Evolutionary conservation across 2,329 filamentous ascomycete species (phyloP), one percentile per base, ranked within the genome.

Genomic region (Mycosphaerelloides madeirae): DNA sequence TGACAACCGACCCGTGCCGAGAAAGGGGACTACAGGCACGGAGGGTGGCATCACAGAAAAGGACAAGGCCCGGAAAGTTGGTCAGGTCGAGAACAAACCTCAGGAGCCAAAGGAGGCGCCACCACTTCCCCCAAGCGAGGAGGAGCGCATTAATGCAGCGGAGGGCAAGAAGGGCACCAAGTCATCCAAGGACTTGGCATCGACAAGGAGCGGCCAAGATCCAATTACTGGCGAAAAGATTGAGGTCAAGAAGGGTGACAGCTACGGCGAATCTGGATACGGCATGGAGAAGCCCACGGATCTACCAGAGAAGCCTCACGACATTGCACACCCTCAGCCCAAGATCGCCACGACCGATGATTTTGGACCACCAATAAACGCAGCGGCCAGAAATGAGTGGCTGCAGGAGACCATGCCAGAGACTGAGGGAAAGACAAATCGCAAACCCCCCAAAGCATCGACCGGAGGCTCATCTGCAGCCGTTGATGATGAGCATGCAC

Each of bases 1-100:
- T 65, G 86, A 84, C 52, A 78, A 85, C 62, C 76, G 88, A 54
- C 70, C 77, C 29, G 77, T 79, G 31, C 87, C 90, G 3, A 90
- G 89, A 63, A 78, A 89, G 64, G 91, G 90, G 36, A 94, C 87
- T 2, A 87, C 85, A 3, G 91, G 91, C 31, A 95, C 87, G 1
- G 86, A 90, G 61, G 90, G 89, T 11, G 90, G 91, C 41, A 87
- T 97, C 32, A 88, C 84, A 19, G 85, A 90, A 63, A 95, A 94
- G 68, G 81, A 82, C 56, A 93, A 88, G 70, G 83, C 81, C 38
- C 78, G 80, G 49, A 83, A 85, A 60, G 76, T 77, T 29, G 76
- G 77, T 28, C 75, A 82, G 55, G 67, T 73, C 25, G 78, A 85
- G 60, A 91, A 89, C 64, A 83, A 81, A 49, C 90, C 90, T 3